Evolutionary conservation across 2,329 filamentous ascomycete species (phyloP).

Genomic region (Epichloe gansuensis): DNA sequence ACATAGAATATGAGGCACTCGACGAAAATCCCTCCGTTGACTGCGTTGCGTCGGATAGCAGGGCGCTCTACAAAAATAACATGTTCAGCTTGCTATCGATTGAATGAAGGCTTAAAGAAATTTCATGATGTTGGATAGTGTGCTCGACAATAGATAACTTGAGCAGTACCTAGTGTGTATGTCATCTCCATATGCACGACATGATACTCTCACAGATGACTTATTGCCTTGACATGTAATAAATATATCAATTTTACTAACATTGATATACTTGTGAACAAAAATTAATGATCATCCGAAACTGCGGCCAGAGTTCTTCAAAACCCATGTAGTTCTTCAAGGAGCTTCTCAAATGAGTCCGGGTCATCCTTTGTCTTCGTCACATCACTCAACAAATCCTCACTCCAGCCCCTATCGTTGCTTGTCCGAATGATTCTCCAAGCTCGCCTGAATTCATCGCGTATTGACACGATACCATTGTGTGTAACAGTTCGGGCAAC

Average conservation of each 20-base stretch:
- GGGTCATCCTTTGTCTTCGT: conserved; percentile 17
- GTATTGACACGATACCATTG: conserved; percentile 65
- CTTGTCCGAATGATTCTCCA: conserved; percentile 54
- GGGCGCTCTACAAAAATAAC: neutral
- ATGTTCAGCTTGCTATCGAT: neutral
- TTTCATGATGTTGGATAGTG: no score
- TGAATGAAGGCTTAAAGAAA: neutral
- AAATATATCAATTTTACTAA: no score
- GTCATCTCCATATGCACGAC: neutral
- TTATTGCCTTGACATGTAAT: neutral
- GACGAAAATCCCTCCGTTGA: neutral
- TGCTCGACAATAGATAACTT: neutral
- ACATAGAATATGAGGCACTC: neutral
- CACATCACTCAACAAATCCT: conserved; percentile 42
- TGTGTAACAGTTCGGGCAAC: conserved; percentile 78
- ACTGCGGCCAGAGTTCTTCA: neutral
- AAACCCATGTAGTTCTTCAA: conserved; percentile 25
- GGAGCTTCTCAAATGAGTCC: conserved; percentile 14
- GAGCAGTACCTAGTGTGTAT: neutral
- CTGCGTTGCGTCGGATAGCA: neutral
- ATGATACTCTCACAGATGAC: neutral
- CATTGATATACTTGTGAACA: no score
- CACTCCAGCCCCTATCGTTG: conserved; percentile 27
- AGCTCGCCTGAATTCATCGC: conserved; percentile 73
- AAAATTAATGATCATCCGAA: neutral